Conservation (phyloP, 441 rosid genomes). For the Raphanus hybrid region DNA sequence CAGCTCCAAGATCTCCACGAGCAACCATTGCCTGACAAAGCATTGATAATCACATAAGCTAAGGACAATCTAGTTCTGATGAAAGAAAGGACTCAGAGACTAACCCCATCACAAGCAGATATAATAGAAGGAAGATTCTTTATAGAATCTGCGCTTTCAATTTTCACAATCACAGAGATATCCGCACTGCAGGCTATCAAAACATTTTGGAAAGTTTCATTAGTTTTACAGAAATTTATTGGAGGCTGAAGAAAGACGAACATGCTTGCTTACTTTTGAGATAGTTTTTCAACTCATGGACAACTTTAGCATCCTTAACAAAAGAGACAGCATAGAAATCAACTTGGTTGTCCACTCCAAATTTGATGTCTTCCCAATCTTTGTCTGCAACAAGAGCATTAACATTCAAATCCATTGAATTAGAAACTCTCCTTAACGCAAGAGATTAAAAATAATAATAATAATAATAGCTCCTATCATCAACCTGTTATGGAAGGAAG, state of each 20-base stretch:
- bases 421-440: conserved; percentile 3
- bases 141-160: conserved; percentile 96
- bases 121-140: conserved; percentile 88
- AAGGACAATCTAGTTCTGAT: no score
- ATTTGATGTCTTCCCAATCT: conserved; percentile 98
- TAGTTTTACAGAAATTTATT: background rate
- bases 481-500: conserved; percentile 92
- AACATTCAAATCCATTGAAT: conserved; percentile 22
- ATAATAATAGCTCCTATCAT: conserved; percentile 5
- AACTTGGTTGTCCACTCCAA: conserved; percentile 97
- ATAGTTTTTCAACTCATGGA: conserved; percentile 82
- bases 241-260: background rate
- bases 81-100: conserved; percentile 43
- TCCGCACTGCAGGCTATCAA: conserved; percentile 77
- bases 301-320: conserved; percentile 97
- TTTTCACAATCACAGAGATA: conserved; percentile 81
- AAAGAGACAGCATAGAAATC: conserved; percentile 97
- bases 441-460: background rate
- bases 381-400: conserved; percentile 55
- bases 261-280: conserved; percentile 58
- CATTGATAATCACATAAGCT: conserved; percentile 14
- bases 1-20: conserved; percentile 99
- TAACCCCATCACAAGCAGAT: conserved; percentile 94
- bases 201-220: conserved; percentile 34
- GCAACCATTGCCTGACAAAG: conserved; percentile 92